A percentile compares a stretch with the other conserved stretches of the same genome.
Evolutionary conservation across 208 protist genomes (phyloP).

Genomic region (Blastocrithidia nonstop): DNA sequence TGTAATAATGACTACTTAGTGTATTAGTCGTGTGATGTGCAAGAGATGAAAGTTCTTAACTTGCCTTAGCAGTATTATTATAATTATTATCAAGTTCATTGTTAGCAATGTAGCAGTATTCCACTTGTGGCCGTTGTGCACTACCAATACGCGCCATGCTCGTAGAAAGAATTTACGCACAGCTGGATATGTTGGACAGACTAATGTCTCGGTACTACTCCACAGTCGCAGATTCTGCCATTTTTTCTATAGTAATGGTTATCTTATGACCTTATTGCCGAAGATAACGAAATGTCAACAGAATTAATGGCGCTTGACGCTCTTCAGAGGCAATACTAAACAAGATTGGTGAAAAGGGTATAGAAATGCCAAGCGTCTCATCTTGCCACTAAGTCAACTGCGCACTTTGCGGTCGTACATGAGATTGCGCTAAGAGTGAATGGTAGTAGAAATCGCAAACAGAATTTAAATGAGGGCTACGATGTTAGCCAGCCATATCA

Average conservation of each 20-base stretch:
- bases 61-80: no score
- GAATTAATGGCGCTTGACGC: slow-evolving; percentile 63
- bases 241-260: slow-evolving; percentile 53
- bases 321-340: slow-evolving; percentile 59
- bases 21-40: no score
- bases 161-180: slow-evolving; percentile 30
- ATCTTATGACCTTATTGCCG: slow-evolving; percentile 46
- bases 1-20: no score
- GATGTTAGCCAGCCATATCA: no score
- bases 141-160: slow-evolving; percentile 41
- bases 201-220: slow-evolving; percentile 49
- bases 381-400: slow-evolving; percentile 69
- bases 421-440: slow-evolving; percentile 29
- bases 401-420: slow-evolving; percentile 44
- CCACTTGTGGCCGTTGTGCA: slow-evolving; percentile 26
- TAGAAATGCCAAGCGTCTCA: slow-evolving; percentile 37
- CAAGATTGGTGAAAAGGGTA: slow-evolving; percentile 55
- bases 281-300: slow-evolving; percentile 48
- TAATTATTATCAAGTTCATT: slow-evolving; percentile 6
- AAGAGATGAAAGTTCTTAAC: no score
- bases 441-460: slow-evolving; percentile 25
- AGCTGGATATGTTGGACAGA: slow-evolving; percentile 38
- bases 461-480: no score
- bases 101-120: slow-evolving; percentile 80
- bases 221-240: slow-evolving; percentile 13